Conservation (phyloP, 2,329 filamentous ascomycete genomes). For the Penicillium sp. region DNA sequence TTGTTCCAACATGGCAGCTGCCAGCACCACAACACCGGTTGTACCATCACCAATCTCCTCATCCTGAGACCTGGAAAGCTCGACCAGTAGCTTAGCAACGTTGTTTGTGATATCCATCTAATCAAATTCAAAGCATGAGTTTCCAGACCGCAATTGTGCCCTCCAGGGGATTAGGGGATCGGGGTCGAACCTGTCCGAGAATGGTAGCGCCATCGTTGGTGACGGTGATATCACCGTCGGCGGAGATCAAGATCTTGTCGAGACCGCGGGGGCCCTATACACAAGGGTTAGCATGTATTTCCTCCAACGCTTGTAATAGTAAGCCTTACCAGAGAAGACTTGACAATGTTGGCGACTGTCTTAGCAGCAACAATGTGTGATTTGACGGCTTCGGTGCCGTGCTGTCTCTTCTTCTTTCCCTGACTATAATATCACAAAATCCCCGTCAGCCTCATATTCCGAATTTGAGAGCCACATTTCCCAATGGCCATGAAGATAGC, state of each 20-base stretch:
- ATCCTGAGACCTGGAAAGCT: slow-evolving; percentile 97
- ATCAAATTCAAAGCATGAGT: slow-evolving; percentile 17
- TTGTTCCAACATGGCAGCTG: slow-evolving; percentile 92
- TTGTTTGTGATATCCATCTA: slow-evolving; percentile 99
- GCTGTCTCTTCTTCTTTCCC: slow-evolving; percentile 95
- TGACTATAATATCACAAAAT: slow-evolving; percentile 60
- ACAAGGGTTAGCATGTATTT: slow-evolving; percentile 9
- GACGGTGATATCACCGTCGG: slow-evolving; percentile 97
- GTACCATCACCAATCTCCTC: slow-evolving; percentile 99
- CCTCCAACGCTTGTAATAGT: not conserved
- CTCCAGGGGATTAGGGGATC: slow-evolving; percentile 6
- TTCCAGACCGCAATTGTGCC: not conserved
- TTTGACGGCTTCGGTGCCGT: slow-evolving; percentile 96
- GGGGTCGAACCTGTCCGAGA: slow-evolving; percentile 65
- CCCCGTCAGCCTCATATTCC: slow-evolving; percentile 27
- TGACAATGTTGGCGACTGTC: slow-evolving; percentile 95
- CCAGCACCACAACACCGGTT: slow-evolving; percentile 94
- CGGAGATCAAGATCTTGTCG: slow-evolving; percentile 98
- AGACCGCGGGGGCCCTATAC: slow-evolving; percentile 80
- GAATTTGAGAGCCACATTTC: slow-evolving; percentile 9
- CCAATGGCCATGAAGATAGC: slow-evolving; percentile 10
- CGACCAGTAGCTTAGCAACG: slow-evolving; percentile 93
- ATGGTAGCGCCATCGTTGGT: slow-evolving; percentile 99
- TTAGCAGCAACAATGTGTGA: slow-evolving; percentile 95
- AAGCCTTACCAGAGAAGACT: slow-evolving; percentile 74